Evolutionary conservation across 129 eudicot genomes (phyloP).

Genomic region (Flaveria trinervia): DNA sequence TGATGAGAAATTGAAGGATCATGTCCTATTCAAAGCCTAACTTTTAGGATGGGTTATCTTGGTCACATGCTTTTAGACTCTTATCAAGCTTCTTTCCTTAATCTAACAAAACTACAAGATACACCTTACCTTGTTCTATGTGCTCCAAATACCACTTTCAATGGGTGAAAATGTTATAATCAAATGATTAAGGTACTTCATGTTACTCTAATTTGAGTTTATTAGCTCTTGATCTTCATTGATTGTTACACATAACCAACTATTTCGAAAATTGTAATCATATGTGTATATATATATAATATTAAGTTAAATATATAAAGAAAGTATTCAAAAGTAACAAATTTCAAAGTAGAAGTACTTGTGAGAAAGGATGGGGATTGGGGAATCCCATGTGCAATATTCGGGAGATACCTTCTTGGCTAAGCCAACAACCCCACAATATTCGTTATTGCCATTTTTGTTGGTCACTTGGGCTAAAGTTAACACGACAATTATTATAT

Average conservation of each 20-base stretch:
- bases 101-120: conserved; percentile 4
- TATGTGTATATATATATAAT: neutral
- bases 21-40: conserved; percentile 29
- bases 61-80: conserved; percentile 17
- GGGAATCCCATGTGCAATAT: conserved; percentile 21
- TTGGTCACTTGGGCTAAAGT: neutral
- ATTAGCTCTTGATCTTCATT: neutral
- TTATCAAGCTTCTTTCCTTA: neutral
- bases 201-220: neutral
- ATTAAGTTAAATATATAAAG: neutral
- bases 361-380: neutral
- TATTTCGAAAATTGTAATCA: neutral
- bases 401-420: conserved; percentile 6
- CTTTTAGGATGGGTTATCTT: conserved; percentile 21
- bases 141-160: neutral
- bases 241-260: neutral
- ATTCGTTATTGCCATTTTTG: conserved; percentile 17
- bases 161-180: neutral
- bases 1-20: conserved; percentile 24
- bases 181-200: neutral
- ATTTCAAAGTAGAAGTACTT: neutral
- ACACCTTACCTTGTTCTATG: neutral
- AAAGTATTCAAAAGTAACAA: neutral
- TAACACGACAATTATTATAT: neutral
- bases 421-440: conserved; percentile 15